Evolutionary conservation across 1,284 basidiomycete species (phyloP), one percentile per base, ranked within the genome.

Genomic region (Irpex sp.): DNA sequence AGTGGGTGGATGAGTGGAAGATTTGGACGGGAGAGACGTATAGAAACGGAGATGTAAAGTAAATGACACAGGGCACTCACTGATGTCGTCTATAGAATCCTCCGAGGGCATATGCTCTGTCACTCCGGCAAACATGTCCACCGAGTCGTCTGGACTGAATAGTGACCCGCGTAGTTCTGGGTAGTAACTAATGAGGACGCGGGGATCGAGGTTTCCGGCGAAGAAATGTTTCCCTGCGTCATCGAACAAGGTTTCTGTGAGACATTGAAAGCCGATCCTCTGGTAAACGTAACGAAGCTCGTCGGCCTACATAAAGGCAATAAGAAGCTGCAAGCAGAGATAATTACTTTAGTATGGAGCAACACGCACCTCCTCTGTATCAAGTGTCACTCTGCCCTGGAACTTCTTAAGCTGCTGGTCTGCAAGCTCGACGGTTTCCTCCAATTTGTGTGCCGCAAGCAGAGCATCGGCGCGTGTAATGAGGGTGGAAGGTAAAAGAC

Each of bases 221-320:
- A 89, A 85, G 62, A 94, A 81, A 67, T 90, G 81, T 66, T 82
- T 81, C n/a, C 88, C 88, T 1, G 92, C 92, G 65, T 92, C 88
- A 67, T 88, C 85, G 71, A 94, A 94, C 36, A 84, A 77, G 0
- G 90, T 92, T 72, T 91, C 87, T 17, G 77, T 73, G 67, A 94
- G 81, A 66, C 85, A 86, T 73, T 86, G 83, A 71, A 91, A 91
- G 19, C 89, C 92, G 63, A 93, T 82, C 57, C 86, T 83, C 71
- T 92, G 90, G 71, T 91, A 91, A 47, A 92, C 82, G 71, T 93
- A 94, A 66, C 79, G 79, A 49, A 92, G 74, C 69, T 89, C 88
- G 56, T 91, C 86, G 62, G 79, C 78, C 85, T 89, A 58, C 9
- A 37, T 15, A 6, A 26, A 19, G n/a, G 11, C 3, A 26, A 26